Evolutionary conservation across 306 rosid species (phyloP), one percentile per base, ranked within the genome.

Genomic region (Alnus rubra): DNA sequence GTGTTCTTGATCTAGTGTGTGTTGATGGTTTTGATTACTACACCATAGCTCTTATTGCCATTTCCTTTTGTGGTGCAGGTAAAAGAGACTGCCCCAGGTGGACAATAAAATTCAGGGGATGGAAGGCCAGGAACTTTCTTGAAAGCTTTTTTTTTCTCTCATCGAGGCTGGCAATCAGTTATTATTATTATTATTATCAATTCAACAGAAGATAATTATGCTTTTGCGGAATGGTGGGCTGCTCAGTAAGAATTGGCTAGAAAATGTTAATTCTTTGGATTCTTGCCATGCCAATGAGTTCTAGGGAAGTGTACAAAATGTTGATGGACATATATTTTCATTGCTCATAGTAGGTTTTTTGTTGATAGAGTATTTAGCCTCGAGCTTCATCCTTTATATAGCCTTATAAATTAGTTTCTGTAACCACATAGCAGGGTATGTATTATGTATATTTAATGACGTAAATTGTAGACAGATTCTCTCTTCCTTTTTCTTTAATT

Each of bases 211-310:
- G 72, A 42, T 63, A 23, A 39, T 68, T 18, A 68, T 18, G 31
- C 51, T 68, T 18, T 68, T 18, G 23, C 42, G 72, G 51, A 68
- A 75, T 65, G 79, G 50, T 74, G 74, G 71, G 31, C 74, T 83
- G 67, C 72, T 30, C 58, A 54, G 81, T 63, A 55, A 68, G 67
- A 76, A 68, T 39, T 80, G 91, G 97, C 83, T 87, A 79, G 90
- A 78, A 80, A 85, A 42, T 84, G 19, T 53, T 33, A 15, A 64
- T 73, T 74, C n/a, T 71, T 78, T 64, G 55, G 48, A 82, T 85
- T 86, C 88, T 74, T 81, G 79, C 89, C 90, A 23, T 23, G 28
- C 28, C 28, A 23, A 23, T 23, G 28, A 23, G 28, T 23, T 23
- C 28, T 74, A 69, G 53, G 83, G 82, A 85, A 86, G 76, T 79